phyloP scores from a whole-genome alignment of 805 yeast genomes.

The Ogataea saltuana region DNA sequence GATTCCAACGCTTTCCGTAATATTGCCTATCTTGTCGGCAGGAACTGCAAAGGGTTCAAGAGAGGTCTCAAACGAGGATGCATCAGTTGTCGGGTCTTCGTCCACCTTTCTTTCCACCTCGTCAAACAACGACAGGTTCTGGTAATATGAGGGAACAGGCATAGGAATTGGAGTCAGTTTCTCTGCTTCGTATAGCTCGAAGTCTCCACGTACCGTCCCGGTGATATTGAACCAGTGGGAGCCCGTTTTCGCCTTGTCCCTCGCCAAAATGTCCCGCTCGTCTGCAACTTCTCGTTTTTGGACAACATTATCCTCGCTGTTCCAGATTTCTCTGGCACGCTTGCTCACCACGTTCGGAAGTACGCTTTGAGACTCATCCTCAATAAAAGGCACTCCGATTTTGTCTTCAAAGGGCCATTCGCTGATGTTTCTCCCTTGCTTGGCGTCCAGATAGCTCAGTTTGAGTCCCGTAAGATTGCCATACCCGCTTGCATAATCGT shows the following conservation, averaged over 20 bases:
- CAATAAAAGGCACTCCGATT: conserved; percentile 40
- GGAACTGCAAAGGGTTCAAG: conserved; percentile 9
- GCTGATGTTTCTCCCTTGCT: conserved; percentile 44
- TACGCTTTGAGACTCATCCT: conserved; percentile 53
- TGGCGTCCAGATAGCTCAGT: conserved; percentile 61
- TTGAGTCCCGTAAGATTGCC: conserved; percentile 75
- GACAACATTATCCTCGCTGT: conserved; percentile 31
- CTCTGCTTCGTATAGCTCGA: conserved; percentile 26
- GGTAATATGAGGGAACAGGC: conserved; percentile 34
- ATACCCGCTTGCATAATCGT: conserved; percentile 54
- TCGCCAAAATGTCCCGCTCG: conserved; percentile 7
- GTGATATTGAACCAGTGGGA: conserved; percentile 44
- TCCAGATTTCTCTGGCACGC: conserved; percentile 57
- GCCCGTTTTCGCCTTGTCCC: conserved; percentile 16
- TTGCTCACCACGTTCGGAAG: conserved; percentile 59
- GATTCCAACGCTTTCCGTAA: conserved; percentile 30
- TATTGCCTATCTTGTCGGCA: conserved; percentile 25
- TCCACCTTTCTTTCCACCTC: conserved; percentile 18
- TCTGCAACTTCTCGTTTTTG: conserved; percentile 16
- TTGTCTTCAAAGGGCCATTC: conserved; percentile 56
- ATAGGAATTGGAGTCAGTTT: conserved; percentile 27
- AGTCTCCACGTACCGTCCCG: conserved; percentile 47
- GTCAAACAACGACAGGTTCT: conserved; percentile 24
- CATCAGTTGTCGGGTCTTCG: conserved; percentile 18
- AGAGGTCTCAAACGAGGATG: conserved; percentile 15